Base-by-base conservation (phyloP, 1,139 yeast genomes). In the Nakaseomyces delphensis region DNA sequence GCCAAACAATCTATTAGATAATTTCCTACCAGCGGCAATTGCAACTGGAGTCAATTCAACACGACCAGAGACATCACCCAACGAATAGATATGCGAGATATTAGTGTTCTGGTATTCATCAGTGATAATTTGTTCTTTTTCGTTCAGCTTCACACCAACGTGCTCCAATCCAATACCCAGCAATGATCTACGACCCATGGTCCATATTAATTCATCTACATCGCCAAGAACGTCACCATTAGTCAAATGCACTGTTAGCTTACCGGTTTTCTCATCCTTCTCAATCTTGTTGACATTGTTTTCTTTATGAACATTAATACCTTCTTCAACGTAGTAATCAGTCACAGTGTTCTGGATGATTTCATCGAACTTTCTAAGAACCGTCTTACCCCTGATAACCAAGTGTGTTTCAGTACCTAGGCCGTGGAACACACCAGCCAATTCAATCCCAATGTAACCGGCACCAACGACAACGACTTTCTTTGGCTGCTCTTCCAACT, bases 31-130 rank as follows among this genome's bases (percentile, higher is more conserved):
- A 6, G 98, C 93, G 32, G 98, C 97, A 69, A 91, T 91, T 39
- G 98, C 98, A 38, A 87, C 97, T 5, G 99, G 99, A 6, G 99
- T 91, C 59, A 91, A 75, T 68, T 91, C 97, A 41, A 83, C 83
- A 45, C 81, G 80, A 48, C 96, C 95, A 35, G 83, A 81, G 47
- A 87, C 94, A 63, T 91, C 99, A 59, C 99, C 99, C 42, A 91
- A 71, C 1, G 98, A 81, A 62, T 73, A 86, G 49, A 91, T 73
- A 64, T 79, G 76, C 43, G 78, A 71, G 48, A 83, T 76, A 43
- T 77, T 70, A 9, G 96, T 82, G 59, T 77, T 77, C 70, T 93
- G 98, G 66, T 69, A 89, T 65, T 86, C 96, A 61, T 93, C 95
- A 35, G 77, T 94, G 41, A 74, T 64, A 42, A 91, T 71, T 62